phyloP scores from a whole-genome alignment of 1,139 yeast species.

The Magnusiomyces ingens region DNA sequence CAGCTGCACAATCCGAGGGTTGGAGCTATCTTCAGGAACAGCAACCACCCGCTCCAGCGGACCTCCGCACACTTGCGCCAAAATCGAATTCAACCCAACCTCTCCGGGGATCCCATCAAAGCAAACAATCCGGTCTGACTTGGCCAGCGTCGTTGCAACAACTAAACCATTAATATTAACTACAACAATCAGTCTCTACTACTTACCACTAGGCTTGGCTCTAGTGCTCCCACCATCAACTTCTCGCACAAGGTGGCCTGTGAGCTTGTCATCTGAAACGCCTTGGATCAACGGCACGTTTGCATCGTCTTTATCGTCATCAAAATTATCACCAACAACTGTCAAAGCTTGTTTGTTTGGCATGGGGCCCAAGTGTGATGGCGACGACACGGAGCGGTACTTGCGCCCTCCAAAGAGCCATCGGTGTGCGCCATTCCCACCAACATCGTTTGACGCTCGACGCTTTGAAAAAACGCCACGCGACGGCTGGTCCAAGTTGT shows the following conservation, averaged over 20 bases:
- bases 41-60: constrained; percentile 52
- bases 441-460: too few relatives aligned
- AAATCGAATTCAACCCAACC: constrained; percentile 45
- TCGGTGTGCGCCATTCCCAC: not conserved
- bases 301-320: too few relatives aligned
- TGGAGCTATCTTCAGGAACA: constrained; percentile 16
- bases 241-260: too few relatives aligned
- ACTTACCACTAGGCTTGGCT: constrained; percentile 5
- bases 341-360: too few relatives aligned
- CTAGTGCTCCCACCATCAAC: not conserved
- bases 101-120: constrained; percentile 36
- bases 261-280: too few relatives aligned
- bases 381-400: constrained; percentile 5
- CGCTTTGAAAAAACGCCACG: too few relatives aligned
- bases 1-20: constrained; percentile 37
- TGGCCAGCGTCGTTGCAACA: constrained; percentile 1
- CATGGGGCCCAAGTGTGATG: not conserved
- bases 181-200: not conserved
- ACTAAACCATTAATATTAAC: not conserved
- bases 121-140: constrained; percentile 25
- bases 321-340: too few relatives aligned
- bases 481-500: too few relatives aligned
- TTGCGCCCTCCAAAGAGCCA: constrained; percentile 3
- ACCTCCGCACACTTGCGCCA: constrained; percentile 66
- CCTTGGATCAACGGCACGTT: too few relatives aligned